phyloP scores from a whole-genome alignment of 768 basidiomycete species.

The Nevesoporus exiguus region DNA sequence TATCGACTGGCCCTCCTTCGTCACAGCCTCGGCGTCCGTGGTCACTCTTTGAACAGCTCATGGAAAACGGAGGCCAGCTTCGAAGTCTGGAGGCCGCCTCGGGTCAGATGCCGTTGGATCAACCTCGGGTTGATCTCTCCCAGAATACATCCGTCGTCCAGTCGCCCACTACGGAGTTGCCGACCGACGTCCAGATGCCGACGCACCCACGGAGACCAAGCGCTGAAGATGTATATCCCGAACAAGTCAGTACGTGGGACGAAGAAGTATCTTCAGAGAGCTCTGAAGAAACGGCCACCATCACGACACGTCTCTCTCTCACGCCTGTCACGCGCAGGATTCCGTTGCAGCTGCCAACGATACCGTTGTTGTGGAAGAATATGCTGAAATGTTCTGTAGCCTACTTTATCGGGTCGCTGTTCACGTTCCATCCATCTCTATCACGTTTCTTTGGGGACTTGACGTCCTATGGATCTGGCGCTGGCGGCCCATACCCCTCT shows the following conservation, averaged over 20 bases:
- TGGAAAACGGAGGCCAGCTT: conserved; percentile 60
- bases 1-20: conserved; percentile 3
- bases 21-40: conserved; percentile 42
- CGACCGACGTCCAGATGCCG: neutral
- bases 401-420: conserved; percentile 86
- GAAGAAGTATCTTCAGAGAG: conserved; percentile 16
- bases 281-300: conserved; percentile 10
- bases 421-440: conserved; percentile 83
- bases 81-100: conserved; percentile 5
- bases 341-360: conserved; percentile 29
- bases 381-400: conserved; percentile 90
- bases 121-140: neutral
- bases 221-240: neutral
- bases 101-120: conserved; percentile 6
- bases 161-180: conserved; percentile 1
- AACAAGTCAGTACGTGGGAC: neutral
- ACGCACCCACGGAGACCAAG: neutral
- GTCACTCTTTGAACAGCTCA: conserved; percentile 67
- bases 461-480: conserved; percentile 46
- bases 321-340: conserved; percentile 7
- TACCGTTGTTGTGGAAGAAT: conserved; percentile 59
- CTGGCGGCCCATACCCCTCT: conserved; percentile 60
- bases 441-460: conserved; percentile 66
- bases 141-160: neutral
- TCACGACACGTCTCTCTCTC: conserved; percentile 8